Percentiles rank a stretch among this genome's conserved stretches.
Evolutionary conservation across 768 basidiomycete species (phyloP).

Genomic region (Trametes elegans): DNA sequence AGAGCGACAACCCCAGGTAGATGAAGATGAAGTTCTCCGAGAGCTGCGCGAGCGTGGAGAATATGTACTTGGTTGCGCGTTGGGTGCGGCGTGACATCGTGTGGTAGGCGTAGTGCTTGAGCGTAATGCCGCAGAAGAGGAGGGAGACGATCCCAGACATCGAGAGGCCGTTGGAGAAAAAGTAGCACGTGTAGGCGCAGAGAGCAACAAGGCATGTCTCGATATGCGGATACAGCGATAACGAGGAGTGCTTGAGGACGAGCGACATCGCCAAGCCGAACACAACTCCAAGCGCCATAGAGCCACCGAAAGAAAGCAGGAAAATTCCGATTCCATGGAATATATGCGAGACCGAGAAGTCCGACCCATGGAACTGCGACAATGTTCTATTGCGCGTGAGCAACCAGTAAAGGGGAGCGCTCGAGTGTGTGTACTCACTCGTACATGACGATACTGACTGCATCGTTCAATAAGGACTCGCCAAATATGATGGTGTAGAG

Average conservation of each 20-base stretch:
- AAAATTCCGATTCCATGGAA: conserved; percentile 99
- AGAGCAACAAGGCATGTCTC: conserved; percentile 96
- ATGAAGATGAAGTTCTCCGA: conserved; percentile 99
- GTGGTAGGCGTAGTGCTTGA: conserved; percentile 99
- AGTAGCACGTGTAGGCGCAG: conserved; percentile 95
- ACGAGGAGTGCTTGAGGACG: conserved; percentile 90
- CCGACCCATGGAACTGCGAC: conserved; percentile 86
- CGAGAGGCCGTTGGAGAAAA: conserved; percentile 93
- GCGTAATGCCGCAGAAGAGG: conserved; percentile 96
- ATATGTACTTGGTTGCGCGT: conserved; percentile 92
- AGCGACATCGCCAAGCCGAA: conserved; percentile 92
- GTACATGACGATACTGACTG: conserved; percentile 99
- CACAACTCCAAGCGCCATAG: conserved; percentile 89
- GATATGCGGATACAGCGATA: conserved; percentile 85
- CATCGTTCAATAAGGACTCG: conserved; percentile 95
- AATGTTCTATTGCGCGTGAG: too few species aligned
- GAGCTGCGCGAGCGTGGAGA: conserved; percentile 89
- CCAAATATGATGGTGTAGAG: conserved; percentile 97
- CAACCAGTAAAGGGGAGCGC: too few species aligned
- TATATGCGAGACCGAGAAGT: conserved; percentile 82
- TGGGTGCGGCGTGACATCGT: conserved; percentile 97
- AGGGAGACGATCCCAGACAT: conserved; percentile 98
- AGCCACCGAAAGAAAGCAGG: conserved; percentile 90
- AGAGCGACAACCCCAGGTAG: conserved; percentile 95
- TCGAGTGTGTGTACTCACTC: conserved; percentile 83